A percentile compares a stretch with the other conserved stretches of the same genome.
phyloP scores from a whole-genome alignment of 768 basidiomycete genomes.

The Trametes sanguinea region DNA sequence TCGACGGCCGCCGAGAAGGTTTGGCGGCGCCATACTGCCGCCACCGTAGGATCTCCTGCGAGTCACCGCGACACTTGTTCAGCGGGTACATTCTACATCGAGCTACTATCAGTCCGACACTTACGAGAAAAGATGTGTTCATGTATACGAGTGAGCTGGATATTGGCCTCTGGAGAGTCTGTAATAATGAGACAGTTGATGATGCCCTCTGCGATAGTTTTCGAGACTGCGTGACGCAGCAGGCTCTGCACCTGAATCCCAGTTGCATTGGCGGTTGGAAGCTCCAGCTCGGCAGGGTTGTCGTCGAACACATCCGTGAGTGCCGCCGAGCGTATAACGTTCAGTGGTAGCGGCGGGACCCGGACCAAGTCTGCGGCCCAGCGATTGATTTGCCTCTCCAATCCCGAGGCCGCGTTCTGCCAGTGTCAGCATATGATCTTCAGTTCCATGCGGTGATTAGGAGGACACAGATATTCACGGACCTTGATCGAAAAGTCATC shows the following conservation, averaged over 20 bases:
- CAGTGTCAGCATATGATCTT: too few relatives aligned
- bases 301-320: slow-evolving; percentile 58
- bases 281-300: slow-evolving; percentile 45
- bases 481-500: slow-evolving; percentile 92
- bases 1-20: slow-evolving; percentile 89
- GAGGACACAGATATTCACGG: not conserved
- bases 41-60: slow-evolving; percentile 84
- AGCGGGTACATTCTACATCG: too few relatives aligned
- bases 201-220: slow-evolving; percentile 74
- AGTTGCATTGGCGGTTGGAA: slow-evolving; percentile 32
- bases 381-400: slow-evolving; percentile 83
- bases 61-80: not conserved
- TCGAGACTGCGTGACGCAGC: slow-evolving; percentile 78
- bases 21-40: slow-evolving; percentile 86
- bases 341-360: slow-evolving; percentile 53
- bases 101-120: slow-evolving; percentile 27
- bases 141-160: slow-evolving; percentile 83
- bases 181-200: slow-evolving; percentile 87
- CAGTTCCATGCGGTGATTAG: too few relatives aligned
- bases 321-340: slow-evolving; percentile 57
- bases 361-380: slow-evolving; percentile 82
- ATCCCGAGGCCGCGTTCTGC: slow-evolving; percentile 78
- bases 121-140: slow-evolving; percentile 84
- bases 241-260: slow-evolving; percentile 79
- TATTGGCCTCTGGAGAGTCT: slow-evolving; percentile 80